Evolutionary conservation across 176 grass and related monocot species (phyloP), one percentile per base, ranked within the genome.

Genomic region (Eleusine coracana): DNA sequence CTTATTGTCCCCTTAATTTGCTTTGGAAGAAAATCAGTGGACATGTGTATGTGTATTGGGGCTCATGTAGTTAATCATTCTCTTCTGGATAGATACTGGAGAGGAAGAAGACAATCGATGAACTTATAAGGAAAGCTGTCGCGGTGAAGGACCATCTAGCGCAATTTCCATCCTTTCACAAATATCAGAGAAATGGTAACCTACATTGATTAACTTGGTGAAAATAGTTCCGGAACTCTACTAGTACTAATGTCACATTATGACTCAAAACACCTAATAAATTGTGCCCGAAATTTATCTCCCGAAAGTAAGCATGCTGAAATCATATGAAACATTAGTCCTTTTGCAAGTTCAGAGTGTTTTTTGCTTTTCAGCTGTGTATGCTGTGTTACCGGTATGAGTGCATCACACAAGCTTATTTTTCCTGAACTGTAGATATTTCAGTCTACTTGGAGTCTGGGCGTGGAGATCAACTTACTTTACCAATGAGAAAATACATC

Each of bases 121-220:
- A 94, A 83, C 70, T 85, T 78, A 84, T 94, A 77, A 88, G 77
- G 69, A 92, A 84, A 66, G 92, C 88, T 62, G 23, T 83, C 50
- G 74, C 86, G 67, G 49, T 84, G 61, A 86, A 89, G 83, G 88
- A 89, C 64, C 92, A 92, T 89, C 90, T 92, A 61, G 78, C 48
- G 21, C 82, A 81, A 10, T 94, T 97, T 83, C 86, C 81, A 8
- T 74, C 54, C 29, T 91, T 92, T 34, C 84, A 85, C 52, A 79
- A 81, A 34, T 97, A 91, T 70, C 61, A 97, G 17, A 82, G 86
- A 89, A 92, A 85, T 44, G 90, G 95, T 92, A 90, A 84, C 15
- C 49, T 74, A 56, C 73, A 77, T 31, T 54, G 15, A 48, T 25
- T 85, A 46, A 46, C 17, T 25, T 21, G 20, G 1, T 21, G 20